Conservation (phyloP, 2,329 filamentous ascomycete species). For the Cladosporium oxysporum region DNA sequence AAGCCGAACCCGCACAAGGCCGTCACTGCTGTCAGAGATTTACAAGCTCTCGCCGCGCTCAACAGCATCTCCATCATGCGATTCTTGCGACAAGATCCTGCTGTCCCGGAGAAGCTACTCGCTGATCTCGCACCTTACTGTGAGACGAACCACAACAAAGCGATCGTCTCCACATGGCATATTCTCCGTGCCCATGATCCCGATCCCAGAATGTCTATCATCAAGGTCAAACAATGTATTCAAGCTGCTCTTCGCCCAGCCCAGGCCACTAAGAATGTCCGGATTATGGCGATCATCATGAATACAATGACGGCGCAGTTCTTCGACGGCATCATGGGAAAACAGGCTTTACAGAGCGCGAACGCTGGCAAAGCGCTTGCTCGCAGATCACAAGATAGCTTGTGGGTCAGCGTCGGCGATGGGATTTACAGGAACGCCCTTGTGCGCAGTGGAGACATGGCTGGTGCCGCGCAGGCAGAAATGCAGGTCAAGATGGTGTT, state of each 20-base stretch:
- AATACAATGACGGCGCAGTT: constrained; percentile 82
- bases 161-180: constrained; percentile 76
- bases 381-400: constrained; percentile 47
- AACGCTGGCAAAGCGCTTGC: constrained; percentile 55
- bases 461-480: constrained; percentile 31
- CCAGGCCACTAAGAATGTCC: constrained; percentile 69
- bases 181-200: constrained; percentile 69
- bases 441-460: constrained; percentile 63
- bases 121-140: constrained; percentile 69
- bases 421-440: constrained; percentile 75
- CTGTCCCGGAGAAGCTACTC: constrained; percentile 62
- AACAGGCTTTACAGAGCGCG: constrained; percentile 54
- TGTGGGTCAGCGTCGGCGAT: constrained; percentile 66
- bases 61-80: constrained; percentile 53
- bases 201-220: constrained; percentile 63
- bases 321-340: constrained; percentile 77
- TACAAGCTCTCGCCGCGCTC: constrained; percentile 50
- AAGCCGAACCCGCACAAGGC: constrained; percentile 24
- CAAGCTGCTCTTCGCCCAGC: constrained; percentile 70
- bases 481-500: constrained; percentile 27
- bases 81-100: constrained; percentile 31
- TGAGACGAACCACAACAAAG: constrained; percentile 67
- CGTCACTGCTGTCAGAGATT: constrained; percentile 38
- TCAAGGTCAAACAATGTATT: constrained; percentile 77
- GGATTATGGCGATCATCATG: constrained; percentile 79